Evolutionary conservation across 495 filamentous ascomycete species (phyloP), one percentile per base, ranked within the genome.

Genomic region (Thermochaetoides thermophila): DNA sequence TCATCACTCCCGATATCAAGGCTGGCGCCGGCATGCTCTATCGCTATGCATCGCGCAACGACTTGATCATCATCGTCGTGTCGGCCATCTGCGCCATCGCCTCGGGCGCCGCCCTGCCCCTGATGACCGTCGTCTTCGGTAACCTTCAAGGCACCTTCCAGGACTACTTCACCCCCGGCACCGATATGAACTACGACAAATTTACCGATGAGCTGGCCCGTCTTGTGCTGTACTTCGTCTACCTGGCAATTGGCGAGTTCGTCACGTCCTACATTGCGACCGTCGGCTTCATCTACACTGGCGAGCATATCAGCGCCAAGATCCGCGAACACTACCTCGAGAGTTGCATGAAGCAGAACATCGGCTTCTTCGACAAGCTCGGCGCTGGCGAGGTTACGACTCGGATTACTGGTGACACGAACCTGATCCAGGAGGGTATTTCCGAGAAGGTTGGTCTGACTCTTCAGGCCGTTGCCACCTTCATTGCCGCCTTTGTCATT

Each of bases 381-480:
- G 85, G 85, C 31, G 81, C 85, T 17, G 86, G 86, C 40, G 85
- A 92, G 60, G 81, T 94, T 39, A 92, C 85, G 0, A 93, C 85
- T 1, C 74, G 84, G 35, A 92, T 94, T 48, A 93, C 85, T 2
- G 72, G 82, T 28, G 84, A 94, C 54, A 89, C 83, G 32, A 89
- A 91, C 46, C 55, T 84, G 29, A 75, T 93, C 34, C 84, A 91
- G 49, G 81, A 87, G 42, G 84, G 82, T 35, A 74, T 93, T 28
- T 89, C 84, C 0, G 81, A 91, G 53, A 92, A 91, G 54, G 65
- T 91, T 33, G 73, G 75, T 10, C 60, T 93, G 34, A 83, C 81
- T 0, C 37, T 93, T 19, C 73, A 68, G 4, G 78, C 82, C 10
- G 21, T 81, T 4, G 68, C 84, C 1, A 86, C 81, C 12, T 91